These are phyloP conservation scores for Talaromyces sp. DNA, from an alignment of 2,329 filamentous ascomycete genomes.

Conservation along the genomic window DNA sequence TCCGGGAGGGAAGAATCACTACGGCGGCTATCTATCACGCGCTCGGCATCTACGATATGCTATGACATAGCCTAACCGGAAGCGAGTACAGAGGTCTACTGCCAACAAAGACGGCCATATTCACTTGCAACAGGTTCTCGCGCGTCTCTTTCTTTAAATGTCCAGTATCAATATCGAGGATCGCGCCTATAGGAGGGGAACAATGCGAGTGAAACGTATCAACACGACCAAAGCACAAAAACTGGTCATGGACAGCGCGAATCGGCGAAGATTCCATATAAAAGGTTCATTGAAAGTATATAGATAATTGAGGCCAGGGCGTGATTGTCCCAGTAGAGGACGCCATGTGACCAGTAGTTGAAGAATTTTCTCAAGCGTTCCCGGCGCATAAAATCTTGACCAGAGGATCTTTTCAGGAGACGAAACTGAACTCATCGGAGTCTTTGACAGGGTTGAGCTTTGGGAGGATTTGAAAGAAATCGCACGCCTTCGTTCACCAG, in stretches of 20 bases:
- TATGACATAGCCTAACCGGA: constrained; percentile 20
- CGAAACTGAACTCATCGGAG: not conserved
- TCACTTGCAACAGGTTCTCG: not conserved
- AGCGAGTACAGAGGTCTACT: constrained; percentile 11
- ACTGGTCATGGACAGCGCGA: not conserved
- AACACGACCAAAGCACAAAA: not conserved
- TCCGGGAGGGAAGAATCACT: constrained; percentile 14
- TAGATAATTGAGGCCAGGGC: not conserved
- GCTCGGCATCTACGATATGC: constrained; percentile 20
- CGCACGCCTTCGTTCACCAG: not conserved
- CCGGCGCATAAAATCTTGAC: not conserved
- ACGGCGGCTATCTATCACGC: constrained; percentile 28
- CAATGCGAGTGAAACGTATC: not conserved
- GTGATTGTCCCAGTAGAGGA: not conserved
- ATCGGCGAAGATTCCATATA: not conserved
- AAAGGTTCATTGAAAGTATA: not conserved
- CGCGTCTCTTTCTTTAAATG: not conserved
- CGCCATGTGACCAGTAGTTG: not conserved
- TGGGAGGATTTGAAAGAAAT: not conserved
- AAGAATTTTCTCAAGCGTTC: not conserved
- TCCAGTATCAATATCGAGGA: not conserved
- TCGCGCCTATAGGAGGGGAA: not conserved
- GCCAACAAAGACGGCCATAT: not conserved
- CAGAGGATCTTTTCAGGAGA: not conserved
- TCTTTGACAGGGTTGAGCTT: not conserved